Base-by-base conservation (phyloP, 192 early-diverging fungal genomes). In the Linnemannia zychae region DNA sequence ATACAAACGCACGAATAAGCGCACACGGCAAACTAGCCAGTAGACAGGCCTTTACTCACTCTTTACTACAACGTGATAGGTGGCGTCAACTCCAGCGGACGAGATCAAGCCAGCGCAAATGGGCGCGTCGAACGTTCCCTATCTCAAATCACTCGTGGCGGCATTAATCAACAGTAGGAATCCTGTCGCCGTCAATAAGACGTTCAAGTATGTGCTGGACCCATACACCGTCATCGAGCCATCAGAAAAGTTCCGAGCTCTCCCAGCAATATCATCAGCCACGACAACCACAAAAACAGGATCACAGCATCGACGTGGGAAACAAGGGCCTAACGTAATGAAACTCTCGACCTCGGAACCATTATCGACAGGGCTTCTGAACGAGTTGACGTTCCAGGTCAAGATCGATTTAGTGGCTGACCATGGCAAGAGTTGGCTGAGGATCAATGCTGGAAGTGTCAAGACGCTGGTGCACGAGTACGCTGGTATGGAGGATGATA, bases 361-460 rank as follows among this genome's bases (percentile, higher is more conserved):
- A 20, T 57, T 84, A 3, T 78, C 76, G 3, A 69, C 72, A 47
- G 34, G 18, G 16, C 37, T 84, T n/a, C 22, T 31, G 17, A 79
- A 84, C 34, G 67, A 75, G n/a, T 34, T 75, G 49, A 34, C 67
- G 9, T 79, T 79, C 44, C 73, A 84, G 17, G 77, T 88, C 79
- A 92, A 91, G 71, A 87, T 90, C 7, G 90, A 90, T 48, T 49
- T 90, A 3, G 87, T 90, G 0, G 87, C 91, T 0, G 90, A 92
- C 52, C 74, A 88, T 67, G 89, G 87, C 5, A 77, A 84, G 67
- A 87, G 82, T 20, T 92, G 90, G 91, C 81, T 90, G 33, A 84
- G 83, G 71, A 87, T 89, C 31, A 88, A 90, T 76, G 88, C 90
- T 36, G 89, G 90, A 7, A 92, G 89, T 67, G 81, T 88, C 47